A percentile compares a stretch with the other conserved stretches of the same genome.
These are phyloP conservation scores for Hansenula sp. DNA, from an alignment of 1,139 yeast genomes.

Conservation along the genomic window DNA sequence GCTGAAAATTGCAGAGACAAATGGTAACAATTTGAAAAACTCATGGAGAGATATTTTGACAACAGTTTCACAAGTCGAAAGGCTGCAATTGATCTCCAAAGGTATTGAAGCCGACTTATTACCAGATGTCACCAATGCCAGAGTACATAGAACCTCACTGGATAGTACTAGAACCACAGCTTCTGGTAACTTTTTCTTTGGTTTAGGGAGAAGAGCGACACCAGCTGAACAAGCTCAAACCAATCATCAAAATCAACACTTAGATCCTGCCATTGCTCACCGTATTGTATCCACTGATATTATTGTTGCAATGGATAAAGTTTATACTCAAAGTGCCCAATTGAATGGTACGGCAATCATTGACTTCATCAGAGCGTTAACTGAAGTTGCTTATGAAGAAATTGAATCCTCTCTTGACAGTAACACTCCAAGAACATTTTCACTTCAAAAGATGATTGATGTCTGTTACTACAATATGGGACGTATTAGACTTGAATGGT, in stretches of 20 bases:
- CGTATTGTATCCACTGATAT: conserved; percentile 71
- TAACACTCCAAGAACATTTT: conserved; percentile 82
- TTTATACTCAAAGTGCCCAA: conserved; percentile 78
- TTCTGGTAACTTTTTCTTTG: conserved; percentile 27
- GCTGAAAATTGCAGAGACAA: conserved; percentile 72
- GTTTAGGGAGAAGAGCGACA: conserved; percentile 40
- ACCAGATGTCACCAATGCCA: conserved; percentile 82
- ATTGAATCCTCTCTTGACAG: conserved; percentile 85
- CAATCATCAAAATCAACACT: conserved; percentile 45
- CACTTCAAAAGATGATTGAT: conserved; percentile 92
- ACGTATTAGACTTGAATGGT: conserved; percentile 95
- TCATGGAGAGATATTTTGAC: conserved; percentile 86
- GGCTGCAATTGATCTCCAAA: conserved; percentile 82
- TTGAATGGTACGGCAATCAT: conserved; percentile 82
- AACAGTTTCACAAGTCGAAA: conserved; percentile 85
- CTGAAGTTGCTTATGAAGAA: conserved; percentile 87
- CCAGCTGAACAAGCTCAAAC: conserved; percentile 45
- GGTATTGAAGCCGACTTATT: conserved; percentile 83
- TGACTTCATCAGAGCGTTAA: conserved; percentile 80
- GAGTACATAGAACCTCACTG: conserved; percentile 50
- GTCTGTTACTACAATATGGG: conserved; percentile 97
- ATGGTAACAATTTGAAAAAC: conserved; percentile 65
- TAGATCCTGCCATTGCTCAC: conserved; percentile 52
- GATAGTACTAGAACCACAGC: conserved; percentile 44
- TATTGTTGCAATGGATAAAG: conserved; percentile 80